These are phyloP conservation scores for Pleurozium schreberi DNA, from an alignment of 225 moss, liverwort and hornwort genomes.

Conservation along the genomic window DNA sequence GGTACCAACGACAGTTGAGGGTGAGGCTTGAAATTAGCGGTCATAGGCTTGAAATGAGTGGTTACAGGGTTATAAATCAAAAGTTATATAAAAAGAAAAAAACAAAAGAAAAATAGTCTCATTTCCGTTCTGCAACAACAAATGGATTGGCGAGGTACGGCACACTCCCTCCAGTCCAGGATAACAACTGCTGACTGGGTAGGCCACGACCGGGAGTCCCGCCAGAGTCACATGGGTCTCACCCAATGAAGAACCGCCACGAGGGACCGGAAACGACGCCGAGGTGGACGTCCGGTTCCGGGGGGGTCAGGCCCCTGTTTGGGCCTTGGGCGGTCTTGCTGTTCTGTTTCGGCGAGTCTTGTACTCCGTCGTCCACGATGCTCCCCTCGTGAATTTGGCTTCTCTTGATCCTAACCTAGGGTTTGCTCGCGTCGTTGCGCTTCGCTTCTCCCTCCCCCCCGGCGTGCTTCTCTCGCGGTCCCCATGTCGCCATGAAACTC, in stretches of 20 bases:
- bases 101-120: neutral
- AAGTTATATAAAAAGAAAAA: too few species aligned
- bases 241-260: neutral
- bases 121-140: neutral
- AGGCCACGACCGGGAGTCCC: neutral
- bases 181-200: neutral
- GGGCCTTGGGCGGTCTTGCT: slow-evolving; percentile 3
- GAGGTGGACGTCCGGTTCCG: neutral
- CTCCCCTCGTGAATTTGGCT: slow-evolving; percentile 11
- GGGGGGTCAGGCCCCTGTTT: neutral
- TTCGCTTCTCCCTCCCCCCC: neutral
- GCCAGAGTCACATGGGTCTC: neutral
- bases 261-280: neutral
- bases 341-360: slow-evolving; percentile 12
- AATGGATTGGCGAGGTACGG: neutral
- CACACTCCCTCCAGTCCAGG: neutral
- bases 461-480: neutral
- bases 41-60: too few species aligned
- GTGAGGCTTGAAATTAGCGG: too few species aligned
- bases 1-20: too few species aligned
- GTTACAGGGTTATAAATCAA: too few species aligned
- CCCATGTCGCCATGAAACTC: neutral
- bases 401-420: slow-evolving; percentile 14
- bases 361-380: neutral
- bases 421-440: neutral